Base-by-base conservation (phyloP, 129 eudicot genomes). In the Silybum marianum region DNA sequence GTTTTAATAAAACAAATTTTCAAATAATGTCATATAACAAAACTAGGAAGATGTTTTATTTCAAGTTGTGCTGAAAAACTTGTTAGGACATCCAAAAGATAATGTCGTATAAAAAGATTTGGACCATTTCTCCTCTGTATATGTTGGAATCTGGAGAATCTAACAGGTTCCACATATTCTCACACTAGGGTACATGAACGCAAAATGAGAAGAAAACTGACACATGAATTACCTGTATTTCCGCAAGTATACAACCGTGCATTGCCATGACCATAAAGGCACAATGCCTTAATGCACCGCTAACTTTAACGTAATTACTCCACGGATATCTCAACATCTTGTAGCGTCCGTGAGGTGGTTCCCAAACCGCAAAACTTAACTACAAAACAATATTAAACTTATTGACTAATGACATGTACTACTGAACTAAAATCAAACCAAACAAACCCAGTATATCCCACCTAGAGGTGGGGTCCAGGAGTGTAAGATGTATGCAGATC, bases 321-420 rank as follows among this genome's bases (percentile, higher is more conserved):
- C 99, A 95, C 4, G 99, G 99, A 87, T 95, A 95, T 9, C 80
- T 89, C 76, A 86, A 80, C 86, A 85, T 90, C 38, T 85, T 95
- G 83, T 92, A 95, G 73, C 90, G 98, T 7, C 99, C 97, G 78
- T 95, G 99, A 69, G 99, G 99, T 14, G 99, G 99, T 84, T 95
- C 99, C 97, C 97, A 95, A 60, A 81, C 84, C 19, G 99, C 99
- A 60, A 92, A 95, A 0, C 86, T 81, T 66, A 95, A 24, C 99
- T 95, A 85, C 73, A 88, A 81, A 86, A n/a, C 8, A 21, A 82
- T 22, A 6, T 23, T 72, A 42, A 21, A 44, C 30, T 26, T 9
- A 7, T 83, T 9, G 48, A 58, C 26, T 42, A 68, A 44, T 30
- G 38, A 7, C 62, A 74, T 73, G 19, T 74, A n/a, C 75, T 42